Evolutionary conservation across 1,139 yeast genomes (phyloP), one percentile per base, ranked within the genome.

Genomic region (Suhomyces taliae): DNA sequence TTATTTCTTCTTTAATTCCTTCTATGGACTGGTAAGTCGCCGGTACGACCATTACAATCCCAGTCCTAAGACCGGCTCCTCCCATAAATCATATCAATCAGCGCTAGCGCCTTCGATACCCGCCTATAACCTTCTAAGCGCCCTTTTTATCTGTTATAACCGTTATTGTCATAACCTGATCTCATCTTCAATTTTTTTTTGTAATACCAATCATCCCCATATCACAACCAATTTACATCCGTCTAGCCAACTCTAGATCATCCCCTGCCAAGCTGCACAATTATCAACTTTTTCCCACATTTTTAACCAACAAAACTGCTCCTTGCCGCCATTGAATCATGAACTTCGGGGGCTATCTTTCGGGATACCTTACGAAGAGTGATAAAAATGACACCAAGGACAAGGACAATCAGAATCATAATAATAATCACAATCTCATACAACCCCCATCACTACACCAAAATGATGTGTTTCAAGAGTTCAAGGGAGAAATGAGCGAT

Each of bases 321-420:
- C 24, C 24, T 19, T 19, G 24, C 24, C 24, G 15, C 32, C 12
- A 12, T 12, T 8, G 27, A 4, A 26, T 10, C 38, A 69, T 69
- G 74, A 69, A 69, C 55, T 67, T 68, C 47, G 72, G 66, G 50
- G 53, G 67, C 45, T 60, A 68, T 27, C 55, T 69, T 40, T 55
- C 70, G 34, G 56, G 49, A 36, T 62, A 60, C 46, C 49, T 60
- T 27, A 39, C 56, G 39, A 49, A 55, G 37, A 51, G 51, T 33
- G 53, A 55, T 11, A 49, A 55, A 35, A 51, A 51, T 33, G 53
- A 55, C 32, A 11, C 32, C 32, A 29, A 11, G 32, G 32, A 11
- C 24, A 19, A 19, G 24, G 24, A 19, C 6, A 19, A 4, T 4
- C 2, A 19, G 2, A 19, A 19, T 19, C 24, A 6, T 4, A 19